Base-by-base conservation (phyloP, 768 basidiomycete genomes). In the Tylopilus sp. region DNA sequence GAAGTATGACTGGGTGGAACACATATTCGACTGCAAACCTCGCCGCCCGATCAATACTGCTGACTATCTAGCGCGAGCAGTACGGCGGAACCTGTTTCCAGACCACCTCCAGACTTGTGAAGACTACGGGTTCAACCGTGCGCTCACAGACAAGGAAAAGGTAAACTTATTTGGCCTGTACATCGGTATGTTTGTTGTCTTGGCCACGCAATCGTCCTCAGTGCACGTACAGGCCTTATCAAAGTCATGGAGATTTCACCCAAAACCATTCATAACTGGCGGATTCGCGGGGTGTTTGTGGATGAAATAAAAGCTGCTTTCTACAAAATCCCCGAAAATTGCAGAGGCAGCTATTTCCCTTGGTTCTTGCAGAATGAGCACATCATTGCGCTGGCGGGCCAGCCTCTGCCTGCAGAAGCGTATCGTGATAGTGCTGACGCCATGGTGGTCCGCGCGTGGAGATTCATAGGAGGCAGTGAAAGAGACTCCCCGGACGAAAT, bases 331-430 rank as follows among this genome's bases (percentile, higher is more conserved):
- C 45, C 45, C 11, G 38, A 47, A 19, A 0, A 3, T 7, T 3
- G 14, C 3, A 53, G 52, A 21, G 45, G 52, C 14, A 25, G 14
- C 11, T 41, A 53, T 29, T 46, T 46, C 26, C 10, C 30, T 11
- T 53, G 52, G 52, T 53, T 53, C 38, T 28, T 53, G 38, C 10
- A 47, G 25, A 48, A 53, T 31, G 38, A 53, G 21, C 45, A 53
- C 31, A 24, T 53, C 31, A 14, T 53, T 24, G 45, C 45, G n/a
- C 17, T 34, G 19, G 31, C 40, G 12, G 40, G 45, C 1, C 30
- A 42, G 4, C 52, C 45, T 7, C 33, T 53, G 5, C 5, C 52
- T 2, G 14, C 31, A 16, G 9, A 36, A 34, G 6, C 14, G 24
- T n/a, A 28, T 14, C 11, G 41, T 7, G 45, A 34, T 16, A n/a